phyloP scores from a whole-genome alignment of 2,329 filamentous ascomycete species.

The Xenoacremonium recifei region DNA sequence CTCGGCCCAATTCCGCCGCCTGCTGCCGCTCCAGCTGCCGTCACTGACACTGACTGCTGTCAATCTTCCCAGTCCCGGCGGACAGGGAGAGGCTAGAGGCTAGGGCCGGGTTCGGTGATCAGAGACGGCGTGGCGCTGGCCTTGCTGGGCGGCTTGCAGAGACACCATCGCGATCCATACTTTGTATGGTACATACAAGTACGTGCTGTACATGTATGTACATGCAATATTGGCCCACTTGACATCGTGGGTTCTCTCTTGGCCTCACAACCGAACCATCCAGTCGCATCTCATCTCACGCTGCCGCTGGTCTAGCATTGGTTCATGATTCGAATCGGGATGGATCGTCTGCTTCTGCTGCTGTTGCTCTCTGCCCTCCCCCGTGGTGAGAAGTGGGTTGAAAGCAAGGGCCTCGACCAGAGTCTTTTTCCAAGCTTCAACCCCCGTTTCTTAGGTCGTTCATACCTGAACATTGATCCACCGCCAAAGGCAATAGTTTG shows the following conservation, averaged over 20 bases:
- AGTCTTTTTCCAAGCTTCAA: neutral
- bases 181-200: too few species aligned
- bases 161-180: too few species aligned
- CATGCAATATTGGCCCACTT: neutral
- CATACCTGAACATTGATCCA: neutral
- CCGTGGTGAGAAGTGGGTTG: too few species aligned
- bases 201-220: too few species aligned
- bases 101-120: neutral
- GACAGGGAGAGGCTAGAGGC: neutral
- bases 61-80: too few species aligned
- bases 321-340: too few species aligned
- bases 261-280: too few species aligned
- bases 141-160: neutral
- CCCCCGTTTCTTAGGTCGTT: neutral
- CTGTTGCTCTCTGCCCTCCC: neutral
- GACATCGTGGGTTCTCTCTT: neutral
- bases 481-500: neutral
- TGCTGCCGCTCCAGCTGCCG: neutral
- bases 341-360: neutral
- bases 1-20: constrained; percentile 17
- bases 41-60: too few species aligned
- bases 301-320: too few species aligned
- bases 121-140: neutral
- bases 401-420: neutral
- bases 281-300: too few species aligned